These are phyloP conservation scores for Xylaria arbuscula DNA, from an alignment of 2,329 filamentous ascomycete genomes.

Conservation along the genomic window DNA sequence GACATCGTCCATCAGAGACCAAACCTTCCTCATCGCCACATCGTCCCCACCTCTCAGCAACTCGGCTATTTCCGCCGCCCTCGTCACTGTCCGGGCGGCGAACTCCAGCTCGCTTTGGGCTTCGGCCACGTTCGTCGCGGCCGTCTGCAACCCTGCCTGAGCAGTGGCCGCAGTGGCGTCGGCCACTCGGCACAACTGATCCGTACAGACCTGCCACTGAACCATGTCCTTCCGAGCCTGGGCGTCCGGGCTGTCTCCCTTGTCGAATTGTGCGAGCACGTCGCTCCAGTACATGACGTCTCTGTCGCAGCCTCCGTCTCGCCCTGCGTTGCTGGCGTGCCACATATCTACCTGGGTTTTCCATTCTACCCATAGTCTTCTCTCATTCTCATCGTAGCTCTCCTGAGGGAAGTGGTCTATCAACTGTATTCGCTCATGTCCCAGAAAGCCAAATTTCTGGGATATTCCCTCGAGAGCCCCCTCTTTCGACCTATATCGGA, in stretches of 20 bases:
- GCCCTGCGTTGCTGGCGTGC: slow-evolving; percentile 21
- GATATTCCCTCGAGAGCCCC: slow-evolving; percentile 15
- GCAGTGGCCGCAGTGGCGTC: slow-evolving; percentile 18
- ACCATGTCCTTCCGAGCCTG: slow-evolving; percentile 17
- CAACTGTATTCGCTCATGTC: slow-evolving; percentile 19
- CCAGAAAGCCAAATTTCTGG: slow-evolving; percentile 17
- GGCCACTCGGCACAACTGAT: slow-evolving; percentile 12
- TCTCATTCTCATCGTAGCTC: slow-evolving; percentile 20
- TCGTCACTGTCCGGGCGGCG: slow-evolving; percentile 19
- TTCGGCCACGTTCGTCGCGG: slow-evolving; percentile 13
- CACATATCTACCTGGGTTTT: slow-evolving; percentile 24
- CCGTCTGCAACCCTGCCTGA: slow-evolving; percentile 18
- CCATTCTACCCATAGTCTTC: slow-evolving; percentile 25
- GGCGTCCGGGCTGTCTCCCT: slow-evolving; percentile 11
- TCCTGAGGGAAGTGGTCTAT: slow-evolving; percentile 23
- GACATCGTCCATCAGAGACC: slow-evolving; percentile 17
- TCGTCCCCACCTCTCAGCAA: slow-evolving; percentile 6
- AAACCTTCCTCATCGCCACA: slow-evolving; percentile 10
- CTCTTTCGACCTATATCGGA: slow-evolving; percentile 17
- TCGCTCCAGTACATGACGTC: slow-evolving; percentile 27
- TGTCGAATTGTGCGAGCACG: slow-evolving; percentile 20
- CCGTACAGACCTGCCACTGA: slow-evolving; percentile 18
- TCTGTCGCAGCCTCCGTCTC: slow-evolving; percentile 16
- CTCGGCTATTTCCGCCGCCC: slow-evolving; percentile 4
- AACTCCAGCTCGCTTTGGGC: slow-evolving; percentile 17